phyloP scores from a whole-genome alignment of 768 basidiomycete species.

The Suillus bovinus region DNA sequence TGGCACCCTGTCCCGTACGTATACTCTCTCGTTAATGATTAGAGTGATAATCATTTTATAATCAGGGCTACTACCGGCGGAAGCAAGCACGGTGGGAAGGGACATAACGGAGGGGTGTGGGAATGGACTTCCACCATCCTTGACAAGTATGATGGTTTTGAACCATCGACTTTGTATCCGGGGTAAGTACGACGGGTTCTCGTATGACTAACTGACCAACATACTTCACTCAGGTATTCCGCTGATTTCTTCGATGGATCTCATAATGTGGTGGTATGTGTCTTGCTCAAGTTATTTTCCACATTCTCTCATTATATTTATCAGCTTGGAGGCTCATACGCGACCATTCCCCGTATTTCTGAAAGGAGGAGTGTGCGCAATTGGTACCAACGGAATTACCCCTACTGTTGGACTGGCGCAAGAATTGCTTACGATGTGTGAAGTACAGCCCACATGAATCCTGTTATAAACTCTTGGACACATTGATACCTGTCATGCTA shows the following conservation, averaged over 20 bases:
- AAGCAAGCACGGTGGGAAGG: conserved; percentile 49
- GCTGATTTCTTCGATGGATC: conserved; percentile 89
- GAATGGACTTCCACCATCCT: conserved; percentile 93
- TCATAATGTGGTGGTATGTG: conserved; percentile 85
- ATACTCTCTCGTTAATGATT: not conserved
- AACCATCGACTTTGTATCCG: conserved; percentile 78
- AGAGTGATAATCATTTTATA: not conserved
- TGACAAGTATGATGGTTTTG: conserved; percentile 72
- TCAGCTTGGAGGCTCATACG: conserved; percentile 89
- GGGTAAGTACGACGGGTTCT: conserved; percentile 48
- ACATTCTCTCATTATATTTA: not conserved
- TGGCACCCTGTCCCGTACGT: conserved; percentile 94
- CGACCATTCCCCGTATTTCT: conserved; percentile 79
- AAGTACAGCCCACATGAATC: not conserved
- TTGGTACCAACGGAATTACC: conserved; percentile 91
- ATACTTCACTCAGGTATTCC: conserved; percentile 54
- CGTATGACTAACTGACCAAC: not conserved
- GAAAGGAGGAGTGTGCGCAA: conserved; percentile 79
- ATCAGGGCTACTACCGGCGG: conserved; percentile 68
- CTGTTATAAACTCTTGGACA: not conserved
- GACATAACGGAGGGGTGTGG: conserved; percentile 96
- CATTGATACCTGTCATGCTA: not conserved
- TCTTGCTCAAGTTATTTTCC: not conserved
- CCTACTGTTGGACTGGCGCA: conserved; percentile 85
- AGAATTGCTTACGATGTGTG: conserved; percentile 57